Base-by-base conservation (phyloP, 306 rosid species). In the Fragaria iinumae region DNA sequence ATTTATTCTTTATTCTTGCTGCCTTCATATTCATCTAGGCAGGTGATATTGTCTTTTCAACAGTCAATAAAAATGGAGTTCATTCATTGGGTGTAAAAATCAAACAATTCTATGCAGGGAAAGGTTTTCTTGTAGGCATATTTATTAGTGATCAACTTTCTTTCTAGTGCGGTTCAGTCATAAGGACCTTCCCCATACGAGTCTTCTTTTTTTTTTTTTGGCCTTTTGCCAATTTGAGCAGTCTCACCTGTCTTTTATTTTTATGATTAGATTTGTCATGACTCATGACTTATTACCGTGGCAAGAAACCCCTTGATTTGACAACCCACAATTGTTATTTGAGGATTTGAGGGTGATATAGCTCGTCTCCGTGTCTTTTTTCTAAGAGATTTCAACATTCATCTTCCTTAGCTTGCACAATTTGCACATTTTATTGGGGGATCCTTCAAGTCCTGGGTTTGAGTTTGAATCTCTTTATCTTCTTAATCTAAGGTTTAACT, bases 1-100 rank as follows among this genome's bases (percentile, higher is more conserved):
- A 72, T 56, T 73, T 73, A 39, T 73, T 56, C 67, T 56, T 3
- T 13, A 39, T 73, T 56, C 67, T 44, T n/a, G 52, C 34, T 2
- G 53, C 72, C 53, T 32, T 17, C 63, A 29, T 18, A 17, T 73
- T 39, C 67, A 39, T 14, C 53, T 39, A 67, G 67, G 67, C 39
- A 21, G 76, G 67, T 56, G 62, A 18, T 8, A 67, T 14, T 3
- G 12, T 69, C 18, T 41, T 43, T 17, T 44, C 71, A 67, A 9
- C 11, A 69, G 73, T 44, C 0, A 12, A 10, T 7, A 8, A 25
- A 69, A 23, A 45, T 69, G n/a, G 39, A 32, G 14, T n/a, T 39
- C 47, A 39, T 20, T 11, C 1, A n/a, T 39, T 39, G 48, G 8
- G 70, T 2, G 29, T 67, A 9, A 13, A 8, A 18, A 39, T 67